Percentiles rank a stretch among this genome's conserved stretches.
These are phyloP conservation scores for Trichosporon sp. DNA, from an alignment of 1,284 basidiomycete genomes.

Conservation along the genomic window DNA sequence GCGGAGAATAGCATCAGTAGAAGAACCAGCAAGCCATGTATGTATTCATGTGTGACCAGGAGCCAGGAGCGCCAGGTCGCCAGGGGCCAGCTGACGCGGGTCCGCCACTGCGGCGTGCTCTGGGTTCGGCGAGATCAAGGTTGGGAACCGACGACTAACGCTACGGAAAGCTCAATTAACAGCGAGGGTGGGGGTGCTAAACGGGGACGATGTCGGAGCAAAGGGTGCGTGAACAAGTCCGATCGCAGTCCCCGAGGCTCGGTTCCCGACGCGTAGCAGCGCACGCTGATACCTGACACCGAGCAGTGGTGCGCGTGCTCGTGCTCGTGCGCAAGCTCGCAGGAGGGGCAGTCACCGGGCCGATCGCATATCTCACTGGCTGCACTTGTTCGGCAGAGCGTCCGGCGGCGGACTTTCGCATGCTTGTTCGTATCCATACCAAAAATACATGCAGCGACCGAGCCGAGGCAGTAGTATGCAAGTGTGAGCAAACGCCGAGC, in stretches of 20 bases:
- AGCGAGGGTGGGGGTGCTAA: not conserved
- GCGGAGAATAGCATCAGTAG: not conserved
- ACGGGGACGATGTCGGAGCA: too few species aligned
- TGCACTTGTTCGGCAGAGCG: not conserved
- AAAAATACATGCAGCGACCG: too few species aligned
- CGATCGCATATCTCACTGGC: not conserved
- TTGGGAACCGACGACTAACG: too few species aligned
- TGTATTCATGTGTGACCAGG: not conserved
- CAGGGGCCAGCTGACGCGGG: not conserved
- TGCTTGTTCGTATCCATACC: too few species aligned
- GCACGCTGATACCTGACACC: too few species aligned
- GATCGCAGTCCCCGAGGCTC: not conserved
- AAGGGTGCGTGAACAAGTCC: not conserved
- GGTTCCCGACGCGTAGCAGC: not conserved
- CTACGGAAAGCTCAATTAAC: not conserved
- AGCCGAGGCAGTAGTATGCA: too few species aligned
- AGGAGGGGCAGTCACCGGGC: not conserved
- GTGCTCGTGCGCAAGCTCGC: too few species aligned
- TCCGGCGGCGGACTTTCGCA: not conserved
- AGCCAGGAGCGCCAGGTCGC: too few species aligned
- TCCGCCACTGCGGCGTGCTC: not conserved
- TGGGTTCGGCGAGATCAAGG: too few species aligned
- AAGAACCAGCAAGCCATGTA: not conserved
- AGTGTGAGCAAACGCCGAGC: too few species aligned
- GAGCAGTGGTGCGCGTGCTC: too few species aligned